Base-by-base conservation (phyloP, 106 monocot genomes). In the Dioscorea zingiberensis region DNA sequence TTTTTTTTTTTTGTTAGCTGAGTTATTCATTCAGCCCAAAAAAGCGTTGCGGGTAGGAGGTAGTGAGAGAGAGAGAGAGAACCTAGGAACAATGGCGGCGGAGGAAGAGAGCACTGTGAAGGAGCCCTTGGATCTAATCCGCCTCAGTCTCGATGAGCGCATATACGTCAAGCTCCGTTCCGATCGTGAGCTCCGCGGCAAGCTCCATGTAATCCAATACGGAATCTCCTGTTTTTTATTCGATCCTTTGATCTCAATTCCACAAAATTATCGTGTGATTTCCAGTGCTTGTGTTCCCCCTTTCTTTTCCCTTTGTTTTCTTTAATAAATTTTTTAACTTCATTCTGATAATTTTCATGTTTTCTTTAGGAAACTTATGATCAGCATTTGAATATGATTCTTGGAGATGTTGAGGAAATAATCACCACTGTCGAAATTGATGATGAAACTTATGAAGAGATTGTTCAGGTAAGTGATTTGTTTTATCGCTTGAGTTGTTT, bases 151-250 rank as follows among this genome's bases (percentile, higher is more conserved):
- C 58, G 79, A 79, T 58, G 79, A 79, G 59, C 73, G 79, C 14
- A 79, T 79, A 73, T 79, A 79, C 64, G 79, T 79, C 63, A 79
- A 79, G 64, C 79, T 79, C 27, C 79, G 79, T 1, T 79, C 79
- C 58, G 79, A 79, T 21, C 44, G 79, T 14, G 79, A 79, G 51
- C 79, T 79, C 69, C 73, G 79, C 12, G 79, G 79, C 4, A 79
- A 79, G 58, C 79, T 79, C 9, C 78, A 79, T 27, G 73, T 79
- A 64, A 60, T 38, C 4, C 38, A 38, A n/a, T 38, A 38, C 10
- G 9, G 9, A 6, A 38, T 7, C 30, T 30, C 30, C 7, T 30
- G 2, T 30, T 7, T 30, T 38, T 6, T 38, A 6, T 38, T 38
- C 38, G n/a, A n/a, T n/a, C n/a, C n/a, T n/a, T n/a, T 38, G 9